Conservation (phyloP, 2,329 filamentous ascomycete species). For the Fusarium sp. region DNA sequence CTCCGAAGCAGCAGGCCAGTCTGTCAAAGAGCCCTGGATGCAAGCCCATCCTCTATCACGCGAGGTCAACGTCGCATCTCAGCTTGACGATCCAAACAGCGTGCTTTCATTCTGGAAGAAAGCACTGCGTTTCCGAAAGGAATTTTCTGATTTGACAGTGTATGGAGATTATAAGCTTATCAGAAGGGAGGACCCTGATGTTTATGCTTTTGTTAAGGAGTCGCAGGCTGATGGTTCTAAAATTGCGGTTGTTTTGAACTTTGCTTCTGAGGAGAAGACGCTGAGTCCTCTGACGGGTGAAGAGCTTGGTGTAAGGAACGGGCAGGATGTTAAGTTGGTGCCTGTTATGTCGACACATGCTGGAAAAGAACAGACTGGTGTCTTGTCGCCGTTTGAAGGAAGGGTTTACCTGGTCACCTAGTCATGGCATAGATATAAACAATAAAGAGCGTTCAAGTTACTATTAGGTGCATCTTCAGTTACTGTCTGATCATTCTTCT, state of each 20-base stretch:
- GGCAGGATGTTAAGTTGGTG: constrained; percentile 30
- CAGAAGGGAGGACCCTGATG: constrained; percentile 35
- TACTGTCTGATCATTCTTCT: not conserved
- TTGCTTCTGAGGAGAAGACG: constrained; percentile 44
- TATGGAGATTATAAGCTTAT: constrained; percentile 50
- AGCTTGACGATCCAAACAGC: constrained; percentile 55
- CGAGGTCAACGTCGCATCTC: constrained; percentile 66
- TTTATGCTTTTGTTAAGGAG: constrained; percentile 48
- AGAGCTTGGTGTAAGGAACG: constrained; percentile 35
- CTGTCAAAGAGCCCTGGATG: constrained; percentile 52
- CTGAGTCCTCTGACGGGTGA: constrained; percentile 32
- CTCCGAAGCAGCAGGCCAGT: too few relatives aligned
- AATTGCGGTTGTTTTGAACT: constrained; percentile 48
- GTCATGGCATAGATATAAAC: rapidly evolving
- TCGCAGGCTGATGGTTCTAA: constrained; percentile 34
- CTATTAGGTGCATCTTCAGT: not conserved
- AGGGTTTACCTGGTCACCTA: constrained; percentile 43
- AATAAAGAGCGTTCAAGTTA: too few relatives aligned
- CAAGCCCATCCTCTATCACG: constrained; percentile 45
- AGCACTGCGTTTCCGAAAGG: constrained; percentile 43
- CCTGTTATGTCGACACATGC: constrained; percentile 44
- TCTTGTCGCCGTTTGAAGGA: constrained; percentile 47
- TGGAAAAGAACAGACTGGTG: constrained; percentile 19
- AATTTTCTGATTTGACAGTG: constrained; percentile 48
- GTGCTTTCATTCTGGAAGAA: constrained; percentile 49